Evolutionary conservation across 306 rosid genomes (phyloP).

Genomic region (Herpetospermum pedunculosum): DNA sequence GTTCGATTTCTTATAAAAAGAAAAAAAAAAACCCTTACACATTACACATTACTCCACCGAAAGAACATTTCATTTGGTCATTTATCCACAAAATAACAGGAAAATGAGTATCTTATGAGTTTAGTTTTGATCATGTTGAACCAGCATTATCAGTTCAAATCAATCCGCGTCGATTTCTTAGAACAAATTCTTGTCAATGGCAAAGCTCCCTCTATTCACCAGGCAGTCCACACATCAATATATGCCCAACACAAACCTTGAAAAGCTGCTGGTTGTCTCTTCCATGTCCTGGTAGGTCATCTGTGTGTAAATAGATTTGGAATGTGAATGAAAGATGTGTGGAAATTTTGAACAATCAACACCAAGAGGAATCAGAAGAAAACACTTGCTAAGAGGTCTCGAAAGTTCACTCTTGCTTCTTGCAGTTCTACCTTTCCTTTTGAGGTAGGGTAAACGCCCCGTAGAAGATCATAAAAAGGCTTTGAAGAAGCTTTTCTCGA

Average conservation of each 20-base stretch:
- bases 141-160: slow-evolving; percentile 70
- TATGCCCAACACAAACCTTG: slow-evolving; percentile 73
- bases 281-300: not conserved
- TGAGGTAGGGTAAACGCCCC: no score
- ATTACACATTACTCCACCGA: not conserved
- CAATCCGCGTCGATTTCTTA: slow-evolving; percentile 73
- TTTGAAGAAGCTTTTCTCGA: no score
- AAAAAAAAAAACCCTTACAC: no score
- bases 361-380: not conserved
- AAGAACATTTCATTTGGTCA: not conserved
- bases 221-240: slow-evolving; percentile 53
- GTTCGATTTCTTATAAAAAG: no score
- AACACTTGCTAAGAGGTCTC: no score
- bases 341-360: not conserved
- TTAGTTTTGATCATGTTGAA: slow-evolving; percentile 4
- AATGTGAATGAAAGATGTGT: slow-evolving; percentile 1
- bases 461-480: no score
- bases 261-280: slow-evolving; percentile 1
- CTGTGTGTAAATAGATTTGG: slow-evolving; percentile 9
- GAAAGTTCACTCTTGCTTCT: no score
- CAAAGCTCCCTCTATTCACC: slow-evolving; percentile 49
- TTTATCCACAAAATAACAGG: not conserved
- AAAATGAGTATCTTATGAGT: not conserved
- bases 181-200: slow-evolving; percentile 87
- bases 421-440: no score